phyloP scores from a whole-genome alignment of 2,329 filamentous ascomycete species.

The Aspergillus jensenii region DNA sequence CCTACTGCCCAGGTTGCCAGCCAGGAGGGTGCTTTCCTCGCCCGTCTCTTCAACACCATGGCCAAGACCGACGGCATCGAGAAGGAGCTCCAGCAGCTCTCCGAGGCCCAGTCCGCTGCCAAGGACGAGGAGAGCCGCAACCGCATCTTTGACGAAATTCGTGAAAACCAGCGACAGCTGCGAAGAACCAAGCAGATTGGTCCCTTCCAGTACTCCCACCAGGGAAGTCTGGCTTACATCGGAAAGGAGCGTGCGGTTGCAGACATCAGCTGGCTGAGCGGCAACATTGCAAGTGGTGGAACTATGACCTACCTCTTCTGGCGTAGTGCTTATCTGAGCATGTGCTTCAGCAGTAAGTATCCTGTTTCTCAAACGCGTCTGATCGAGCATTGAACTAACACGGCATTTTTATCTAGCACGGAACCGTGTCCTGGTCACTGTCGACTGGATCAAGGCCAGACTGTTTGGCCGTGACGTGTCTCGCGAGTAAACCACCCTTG shows the following conservation, averaged over 20 bases:
- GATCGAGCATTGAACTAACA: constrained; percentile 10
- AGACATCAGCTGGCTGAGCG: constrained; percentile 95
- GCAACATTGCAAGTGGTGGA: constrained; percentile 91
- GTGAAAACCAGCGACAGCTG: constrained; percentile 80
- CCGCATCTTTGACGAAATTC: constrained; percentile 70
- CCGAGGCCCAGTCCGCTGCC: constrained; percentile 64
- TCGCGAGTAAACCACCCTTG: constrained; percentile 39
- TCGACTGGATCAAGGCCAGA: constrained; percentile 98
- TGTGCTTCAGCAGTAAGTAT: constrained; percentile 98
- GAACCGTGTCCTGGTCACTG: constrained; percentile 86
- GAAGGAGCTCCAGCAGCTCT: constrained; percentile 68
- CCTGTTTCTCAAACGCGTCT: background rate
- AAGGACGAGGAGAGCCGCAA: constrained; percentile 61
- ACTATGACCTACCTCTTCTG: constrained; percentile 97
- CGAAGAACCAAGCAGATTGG: constrained; percentile 90
- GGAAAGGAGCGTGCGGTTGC: constrained; percentile 97
- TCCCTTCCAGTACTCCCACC: constrained; percentile 97
- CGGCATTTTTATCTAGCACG: constrained; percentile 59
- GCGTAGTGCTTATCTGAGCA: constrained; percentile 96
- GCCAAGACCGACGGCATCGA: constrained; percentile 88
- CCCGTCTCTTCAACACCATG: constrained; percentile 97
- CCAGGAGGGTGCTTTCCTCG: constrained; percentile 94
- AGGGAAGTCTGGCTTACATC: constrained; percentile 96
- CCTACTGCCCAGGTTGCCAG: constrained; percentile 95
- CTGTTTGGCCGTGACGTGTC: constrained; percentile 89